A percentile compares a stretch with the other conserved stretches of the same genome.
Evolutionary conservation across 768 basidiomycete genomes (phyloP).

Genomic region (Kwoniella mangroviensis): DNA sequence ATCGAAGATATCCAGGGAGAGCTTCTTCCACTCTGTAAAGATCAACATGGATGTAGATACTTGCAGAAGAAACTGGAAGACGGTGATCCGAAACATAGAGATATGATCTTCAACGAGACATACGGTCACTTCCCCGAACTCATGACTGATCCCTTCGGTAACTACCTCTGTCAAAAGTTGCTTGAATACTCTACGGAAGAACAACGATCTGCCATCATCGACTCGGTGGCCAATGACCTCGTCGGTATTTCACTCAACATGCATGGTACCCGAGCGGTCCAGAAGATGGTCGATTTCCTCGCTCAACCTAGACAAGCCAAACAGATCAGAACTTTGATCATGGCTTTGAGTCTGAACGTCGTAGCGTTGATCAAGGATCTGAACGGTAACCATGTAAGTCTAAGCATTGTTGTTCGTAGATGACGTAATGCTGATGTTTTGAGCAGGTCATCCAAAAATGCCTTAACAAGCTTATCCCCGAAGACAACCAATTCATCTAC

Average conservation of each 20-base stretch:
- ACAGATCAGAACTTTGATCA: constrained; percentile 95
- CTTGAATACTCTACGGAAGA: constrained; percentile 97
- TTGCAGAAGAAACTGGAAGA: constrained; percentile 99
- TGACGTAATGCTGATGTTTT: background rate
- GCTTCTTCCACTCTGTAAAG: constrained; percentile 91
- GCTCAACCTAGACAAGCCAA: constrained; percentile 73
- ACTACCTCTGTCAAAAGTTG: constrained; percentile 97
- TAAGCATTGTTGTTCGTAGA: background rate
- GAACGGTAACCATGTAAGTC: constrained; percentile 58
- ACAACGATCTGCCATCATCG: constrained; percentile 93
- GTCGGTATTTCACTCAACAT: constrained; percentile 99
- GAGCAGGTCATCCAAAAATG: constrained; percentile 96
- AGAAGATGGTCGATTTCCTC: constrained; percentile 99
- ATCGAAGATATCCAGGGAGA: constrained; percentile 95
- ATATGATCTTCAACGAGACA: constrained; percentile 99
- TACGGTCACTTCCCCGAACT: constrained; percentile 96
- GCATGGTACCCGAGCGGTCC: constrained; percentile 98
- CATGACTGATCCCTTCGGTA: constrained; percentile 99
- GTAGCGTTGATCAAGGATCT: constrained; percentile 97
- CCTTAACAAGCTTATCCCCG: constrained; percentile 94
- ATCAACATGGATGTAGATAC: constrained; percentile 98
- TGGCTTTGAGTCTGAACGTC: constrained; percentile 94
- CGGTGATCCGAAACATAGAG: constrained; percentile 89
- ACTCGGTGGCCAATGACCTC: constrained; percentile 94
- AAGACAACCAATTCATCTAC: constrained; percentile 99